A percentile compares a stretch with the other conserved stretches of the same genome.
These are phyloP conservation scores for Plasmopara halstedii DNA, from an alignment of 352 stramenopile species.

Conservation along the genomic window DNA sequence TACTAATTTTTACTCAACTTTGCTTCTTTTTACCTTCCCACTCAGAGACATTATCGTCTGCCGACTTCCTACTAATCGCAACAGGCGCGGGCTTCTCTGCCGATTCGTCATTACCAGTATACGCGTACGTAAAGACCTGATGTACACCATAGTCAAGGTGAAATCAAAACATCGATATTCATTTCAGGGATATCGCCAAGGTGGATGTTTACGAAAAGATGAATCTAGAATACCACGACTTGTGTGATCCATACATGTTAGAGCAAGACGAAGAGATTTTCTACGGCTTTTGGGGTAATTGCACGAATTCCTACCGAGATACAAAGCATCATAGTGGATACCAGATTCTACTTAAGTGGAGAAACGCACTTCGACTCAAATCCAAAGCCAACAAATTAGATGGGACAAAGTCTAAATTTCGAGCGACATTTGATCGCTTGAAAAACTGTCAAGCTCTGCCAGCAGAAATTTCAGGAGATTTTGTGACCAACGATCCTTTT, in stretches of 20 bases:
- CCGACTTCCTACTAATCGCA: slow-evolving; percentile 83
- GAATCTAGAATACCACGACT: slow-evolving; percentile 83
- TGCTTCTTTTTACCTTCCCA: slow-evolving; percentile 1
- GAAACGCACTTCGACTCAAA: slow-evolving; percentile 16
- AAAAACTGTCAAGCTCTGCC: slow-evolving; percentile 26
- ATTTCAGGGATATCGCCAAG: slow-evolving; percentile 70
- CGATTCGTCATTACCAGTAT: slow-evolving; percentile 84
- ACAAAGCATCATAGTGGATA: slow-evolving; percentile 72
- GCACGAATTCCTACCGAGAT: slow-evolving; percentile 80
- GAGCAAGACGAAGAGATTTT: slow-evolving; percentile 77
- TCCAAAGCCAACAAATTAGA: slow-evolving; percentile 6
- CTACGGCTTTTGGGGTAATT: slow-evolving; percentile 90
- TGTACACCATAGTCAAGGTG: not conserved
- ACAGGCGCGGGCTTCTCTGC: slow-evolving; percentile 88
- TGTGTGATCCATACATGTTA: slow-evolving; percentile 84
- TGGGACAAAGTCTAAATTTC: slow-evolving; percentile 21
- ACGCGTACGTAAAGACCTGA: slow-evolving; percentile 45
- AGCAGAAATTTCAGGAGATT: slow-evolving; percentile 12
- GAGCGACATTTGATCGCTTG: slow-evolving; percentile 32
- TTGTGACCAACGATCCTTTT: slow-evolving; percentile 60
- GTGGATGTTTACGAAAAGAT: slow-evolving; percentile 71
- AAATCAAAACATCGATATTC: slow-evolving; percentile 1
- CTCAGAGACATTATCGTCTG: slow-evolving; percentile 54
- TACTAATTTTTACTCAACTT: too few species aligned
- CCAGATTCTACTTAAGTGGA: slow-evolving; percentile 59